Conservation (phyloP, 2,329 filamentous ascomycete species). For the Thielaviopsis musarum region DNA sequence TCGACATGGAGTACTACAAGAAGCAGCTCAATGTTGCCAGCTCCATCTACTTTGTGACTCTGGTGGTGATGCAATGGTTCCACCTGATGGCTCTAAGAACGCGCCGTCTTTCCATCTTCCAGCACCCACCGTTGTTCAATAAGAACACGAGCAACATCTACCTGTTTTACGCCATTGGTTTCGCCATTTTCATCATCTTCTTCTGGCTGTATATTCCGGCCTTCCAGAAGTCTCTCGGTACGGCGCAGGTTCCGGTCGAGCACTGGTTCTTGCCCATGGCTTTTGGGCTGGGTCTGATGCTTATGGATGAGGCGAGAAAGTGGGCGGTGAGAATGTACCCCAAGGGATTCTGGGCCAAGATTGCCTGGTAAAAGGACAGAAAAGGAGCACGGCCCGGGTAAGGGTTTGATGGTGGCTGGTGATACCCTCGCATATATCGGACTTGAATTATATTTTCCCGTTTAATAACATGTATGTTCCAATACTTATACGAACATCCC, state of each 20-base stretch:
- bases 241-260: conserved; percentile 47
- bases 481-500: background rate
- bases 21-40: conserved; percentile 76
- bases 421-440: background rate
- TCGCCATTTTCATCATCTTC: conserved; percentile 93
- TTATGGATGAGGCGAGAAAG: conserved; percentile 50
- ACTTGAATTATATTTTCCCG: background rate
- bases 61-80: conserved; percentile 98
- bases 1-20: conserved; percentile 83
- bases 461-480: background rate
- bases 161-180: conserved; percentile 80
- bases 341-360: conserved; percentile 34
- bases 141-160: conserved; percentile 80
- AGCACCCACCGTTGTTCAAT: conserved; percentile 74
- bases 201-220: conserved; percentile 82
- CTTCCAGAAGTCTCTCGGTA: conserved; percentile 53
- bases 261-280: conserved; percentile 63
- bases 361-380: conserved; percentile 33
- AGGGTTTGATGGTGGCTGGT: background rate
- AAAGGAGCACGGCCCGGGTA: background rate
- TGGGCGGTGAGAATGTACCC: conserved; percentile 43
- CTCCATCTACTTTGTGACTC: conserved; percentile 76
- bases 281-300: conserved; percentile 33
- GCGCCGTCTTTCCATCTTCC: conserved; percentile 83
- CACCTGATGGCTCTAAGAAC: conserved; percentile 98